Conservation (phyloP, 148 eudicot species). For the Spergularia bocconei region DNA sequence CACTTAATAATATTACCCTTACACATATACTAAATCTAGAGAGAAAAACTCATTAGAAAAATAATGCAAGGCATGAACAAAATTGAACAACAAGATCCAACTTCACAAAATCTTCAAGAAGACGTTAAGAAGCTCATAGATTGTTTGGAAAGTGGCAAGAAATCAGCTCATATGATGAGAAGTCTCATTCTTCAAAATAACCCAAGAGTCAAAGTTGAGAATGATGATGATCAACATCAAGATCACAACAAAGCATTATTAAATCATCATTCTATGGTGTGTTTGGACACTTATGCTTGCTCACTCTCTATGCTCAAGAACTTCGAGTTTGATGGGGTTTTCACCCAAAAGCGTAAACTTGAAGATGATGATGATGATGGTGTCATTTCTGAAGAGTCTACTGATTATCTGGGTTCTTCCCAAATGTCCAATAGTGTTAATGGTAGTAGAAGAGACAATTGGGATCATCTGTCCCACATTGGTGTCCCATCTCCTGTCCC, state of each 20-base stretch:
- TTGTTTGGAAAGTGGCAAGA: conserved; percentile 15
- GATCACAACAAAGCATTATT: neutral
- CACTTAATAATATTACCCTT: too few relatives aligned
- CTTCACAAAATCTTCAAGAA: too few relatives aligned
- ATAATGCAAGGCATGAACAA: too few relatives aligned
- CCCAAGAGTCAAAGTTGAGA: conserved; percentile 11
- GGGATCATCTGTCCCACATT: too few relatives aligned
- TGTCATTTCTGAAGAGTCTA: neutral
- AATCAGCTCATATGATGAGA: conserved; percentile 17
- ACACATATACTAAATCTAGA: too few relatives aligned
- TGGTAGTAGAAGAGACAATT: conserved; percentile 17
- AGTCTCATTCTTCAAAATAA: neutral
- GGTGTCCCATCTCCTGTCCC: too few relatives aligned
- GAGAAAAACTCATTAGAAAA: too few relatives aligned
- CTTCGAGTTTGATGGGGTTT: neutral
- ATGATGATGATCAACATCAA: neutral
- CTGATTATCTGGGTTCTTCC: neutral
- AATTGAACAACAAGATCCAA: too few relatives aligned
- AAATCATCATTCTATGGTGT: conserved; percentile 13
- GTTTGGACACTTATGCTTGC: conserved; percentile 8
- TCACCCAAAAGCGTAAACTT: neutral
- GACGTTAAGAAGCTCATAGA: neutral
- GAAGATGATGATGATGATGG: neutral
- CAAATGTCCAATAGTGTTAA: neutral
- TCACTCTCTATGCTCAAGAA: conserved; percentile 17